Evolutionary conservation across 495 filamentous ascomycete species (phyloP), one percentile per base, ranked within the genome.

Genomic region (Daldinia loculata): DNA sequence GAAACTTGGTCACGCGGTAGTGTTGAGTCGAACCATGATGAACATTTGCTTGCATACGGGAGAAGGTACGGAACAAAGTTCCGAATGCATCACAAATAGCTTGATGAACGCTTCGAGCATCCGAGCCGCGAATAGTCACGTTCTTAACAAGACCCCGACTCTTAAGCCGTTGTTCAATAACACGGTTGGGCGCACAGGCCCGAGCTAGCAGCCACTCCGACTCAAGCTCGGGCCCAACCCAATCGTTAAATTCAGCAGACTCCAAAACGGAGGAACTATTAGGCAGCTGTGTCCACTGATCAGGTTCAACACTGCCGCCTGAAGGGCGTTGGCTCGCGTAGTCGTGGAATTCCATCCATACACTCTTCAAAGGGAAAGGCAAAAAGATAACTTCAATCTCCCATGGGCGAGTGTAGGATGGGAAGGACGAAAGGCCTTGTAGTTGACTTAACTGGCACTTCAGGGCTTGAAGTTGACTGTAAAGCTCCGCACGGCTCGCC

Each of bases 361-460:
- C 77, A 6, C 87, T 86, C 71, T 84, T 86, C 48, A 92, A 78
- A 1, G 86, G 87, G 78, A 89, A 92, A 34, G 90, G 89, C n/a
- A 91, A 71, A 56, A 91, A 85, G 17, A 91, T 82, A 19, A 92
- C 88, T 71, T 92, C 89, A 26, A 92, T 75, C 69, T 89, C 83
- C 89, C 88, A 91, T 5, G 89, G 89, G n/a, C 84, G 80, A 19
- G 77, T 76, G 55, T 78, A 80, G 0, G 88, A 85, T 9, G 90
- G 89, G 27, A 85, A 73, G 11, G 86, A 82, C 38, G 81, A 78
- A 6, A 80, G 61, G 15, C 82, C 80, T 69, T 90, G 88, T 4
- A 91, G 81, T 64, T 84, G 79, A 63, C 75, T 79, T 29, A 92
- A 75, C 48, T 89, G 84, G 1, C 84, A 80, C 65, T 88, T 86